A percentile compares a stretch with the other conserved stretches of the same genome.
Conservation (phyloP, 345 rosid species). For the Eucalyptus fibrosa region DNA sequence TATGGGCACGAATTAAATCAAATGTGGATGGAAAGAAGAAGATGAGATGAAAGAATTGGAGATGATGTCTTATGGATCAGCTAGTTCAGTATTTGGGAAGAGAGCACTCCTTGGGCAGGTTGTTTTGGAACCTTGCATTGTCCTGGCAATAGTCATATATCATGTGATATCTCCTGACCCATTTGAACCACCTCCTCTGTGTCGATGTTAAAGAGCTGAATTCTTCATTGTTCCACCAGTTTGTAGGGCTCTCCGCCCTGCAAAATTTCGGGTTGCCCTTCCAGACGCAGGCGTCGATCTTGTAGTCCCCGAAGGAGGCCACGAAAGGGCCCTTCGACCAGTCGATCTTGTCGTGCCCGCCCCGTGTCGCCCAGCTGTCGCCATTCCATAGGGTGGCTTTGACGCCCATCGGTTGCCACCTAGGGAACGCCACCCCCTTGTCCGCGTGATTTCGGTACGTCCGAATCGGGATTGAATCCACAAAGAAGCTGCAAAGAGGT, state of each 20-base stretch:
- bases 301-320: conserved; percentile 53
- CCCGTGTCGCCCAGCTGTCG: conserved; percentile 81
- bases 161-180: conserved; percentile 71
- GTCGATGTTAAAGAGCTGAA: conserved; percentile 29
- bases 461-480: conserved; percentile 66
- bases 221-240: conserved; percentile 64
- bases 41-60: neutral
- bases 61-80: neutral
- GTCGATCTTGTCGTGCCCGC: conserved; percentile 60
- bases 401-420: conserved; percentile 66
- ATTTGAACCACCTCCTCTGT: conserved; percentile 68
- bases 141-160: conserved; percentile 81
- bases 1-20: neutral
- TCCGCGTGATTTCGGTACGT: conserved; percentile 64
- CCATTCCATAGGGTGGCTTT: conserved; percentile 73
- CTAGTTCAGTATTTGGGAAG: conserved; percentile 36
- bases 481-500: conserved; percentile 44
- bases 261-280: conserved; percentile 48
- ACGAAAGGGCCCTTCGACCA: conserved; percentile 76
- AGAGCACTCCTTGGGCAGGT: conserved; percentile 66
- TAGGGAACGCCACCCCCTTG: conserved; percentile 63
- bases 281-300: conserved; percentile 68
- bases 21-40: neutral
- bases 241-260: conserved; percentile 25
- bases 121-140: conserved; percentile 41